These are phyloP conservation scores for Tardiomyces digboiensis DNA, from an alignment of 1,139 yeast genomes.

Conservation along the genomic window DNA sequence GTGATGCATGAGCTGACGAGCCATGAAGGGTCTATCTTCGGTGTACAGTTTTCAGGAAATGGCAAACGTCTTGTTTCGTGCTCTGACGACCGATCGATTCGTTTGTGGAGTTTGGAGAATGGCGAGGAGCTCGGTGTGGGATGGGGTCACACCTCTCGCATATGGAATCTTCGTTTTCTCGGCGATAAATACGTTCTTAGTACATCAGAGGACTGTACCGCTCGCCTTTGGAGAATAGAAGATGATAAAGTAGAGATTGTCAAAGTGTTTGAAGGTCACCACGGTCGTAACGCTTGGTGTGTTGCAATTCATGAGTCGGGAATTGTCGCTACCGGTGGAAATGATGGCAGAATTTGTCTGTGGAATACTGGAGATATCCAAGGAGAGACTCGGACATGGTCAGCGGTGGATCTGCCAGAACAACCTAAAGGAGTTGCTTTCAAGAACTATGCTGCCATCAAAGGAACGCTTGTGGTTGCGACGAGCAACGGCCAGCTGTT, in stretches of 20 bases:
- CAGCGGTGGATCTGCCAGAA: slow-evolving; percentile 18
- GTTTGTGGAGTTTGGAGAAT: slow-evolving; percentile 50
- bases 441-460: slow-evolving; percentile 48
- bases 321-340: slow-evolving; percentile 55
- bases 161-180: slow-evolving; percentile 71
- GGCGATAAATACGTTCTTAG: slow-evolving; percentile 39
- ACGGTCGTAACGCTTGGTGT: slow-evolving; percentile 86
- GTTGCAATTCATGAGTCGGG: slow-evolving; percentile 3
- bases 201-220: slow-evolving; percentile 84
- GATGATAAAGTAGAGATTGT: slow-evolving; percentile 31
- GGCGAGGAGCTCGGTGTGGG: slow-evolving; percentile 65
- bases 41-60: slow-evolving; percentile 50
- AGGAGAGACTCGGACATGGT: slow-evolving; percentile 22
- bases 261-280: slow-evolving; percentile 54
- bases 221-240: slow-evolving; percentile 58
- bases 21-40: slow-evolving; percentile 90
- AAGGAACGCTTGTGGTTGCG: slow-evolving; percentile 35
- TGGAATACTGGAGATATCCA: slow-evolving; percentile 35
- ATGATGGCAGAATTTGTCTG: slow-evolving; percentile 71
- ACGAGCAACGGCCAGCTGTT: slow-evolving; percentile 49
- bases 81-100: slow-evolving; percentile 88
- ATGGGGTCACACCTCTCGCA: slow-evolving; percentile 96
- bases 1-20: slow-evolving; percentile 50
- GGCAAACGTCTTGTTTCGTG: slow-evolving; percentile 63
- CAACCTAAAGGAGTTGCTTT: slow-evolving; percentile 45